Evolutionary conservation across 306 rosid species (phyloP).

Genomic region (Pterocarpus santalinus): DNA sequence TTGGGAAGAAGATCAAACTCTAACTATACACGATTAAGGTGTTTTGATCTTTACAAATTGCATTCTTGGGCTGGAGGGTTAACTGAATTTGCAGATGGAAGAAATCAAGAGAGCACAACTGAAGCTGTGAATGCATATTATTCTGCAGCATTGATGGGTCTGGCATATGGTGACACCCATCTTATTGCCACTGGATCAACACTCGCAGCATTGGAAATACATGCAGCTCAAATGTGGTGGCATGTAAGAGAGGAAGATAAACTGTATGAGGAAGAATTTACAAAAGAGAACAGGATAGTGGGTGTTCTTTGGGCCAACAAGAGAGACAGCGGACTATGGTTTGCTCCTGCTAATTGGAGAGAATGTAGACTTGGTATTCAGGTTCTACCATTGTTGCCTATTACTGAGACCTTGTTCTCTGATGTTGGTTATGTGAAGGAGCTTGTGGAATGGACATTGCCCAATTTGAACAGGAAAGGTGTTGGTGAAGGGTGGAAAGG

Average conservation of each 20-base stretch:
- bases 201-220: conserved; percentile 73
- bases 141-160: conserved; percentile 86
- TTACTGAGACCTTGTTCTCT: conserved; percentile 50
- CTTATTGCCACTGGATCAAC: conserved; percentile 73
- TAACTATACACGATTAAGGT: conserved; percentile 67
- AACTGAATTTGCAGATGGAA: conserved; percentile 66
- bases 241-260: conserved; percentile 60
- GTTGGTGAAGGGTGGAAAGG: conserved; percentile 85
- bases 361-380: conserved; percentile 90
- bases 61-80: conserved; percentile 94
- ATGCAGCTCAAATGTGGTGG: conserved; percentile 92
- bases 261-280: conserved; percentile 64
- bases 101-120: conserved; percentile 84
- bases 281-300: conserved; percentile 67
- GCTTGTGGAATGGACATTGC: conserved; percentile 78
- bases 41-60: conserved; percentile 73
- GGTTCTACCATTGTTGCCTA: conserved; percentile 69
- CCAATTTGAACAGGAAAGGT: conserved; percentile 67
- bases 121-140: conserved; percentile 93
- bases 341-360: conserved; percentile 80
- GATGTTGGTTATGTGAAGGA: conserved; percentile 65
- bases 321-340: conserved; percentile 87
- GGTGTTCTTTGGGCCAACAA: conserved; percentile 86
- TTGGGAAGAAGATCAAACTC: conserved; percentile 55
- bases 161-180: conserved; percentile 79